Percentiles rank a stretch among this genome's conserved stretches.
Conservation (phyloP, 345 rosid species). For the Salix udensis region DNA sequence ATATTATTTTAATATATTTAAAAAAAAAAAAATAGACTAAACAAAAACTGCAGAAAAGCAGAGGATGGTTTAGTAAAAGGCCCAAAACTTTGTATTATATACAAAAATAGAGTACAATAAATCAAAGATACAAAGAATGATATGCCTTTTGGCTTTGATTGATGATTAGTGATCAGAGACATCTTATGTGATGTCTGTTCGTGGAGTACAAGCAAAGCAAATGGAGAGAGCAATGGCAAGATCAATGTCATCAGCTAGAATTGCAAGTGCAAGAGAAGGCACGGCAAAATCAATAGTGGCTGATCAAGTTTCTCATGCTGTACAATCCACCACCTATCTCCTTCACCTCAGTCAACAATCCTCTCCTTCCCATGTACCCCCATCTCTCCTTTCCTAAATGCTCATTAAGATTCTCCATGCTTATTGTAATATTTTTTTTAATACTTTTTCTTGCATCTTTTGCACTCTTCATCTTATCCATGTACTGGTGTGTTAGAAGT, state of each 20-base stretch:
- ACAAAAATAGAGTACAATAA: background rate
- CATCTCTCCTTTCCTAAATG: background rate
- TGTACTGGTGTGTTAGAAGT: background rate
- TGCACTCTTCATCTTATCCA: background rate
- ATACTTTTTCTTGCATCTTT: background rate
- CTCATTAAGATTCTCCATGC: background rate
- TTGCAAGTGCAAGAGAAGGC: conserved; percentile 38
- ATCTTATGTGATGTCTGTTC: background rate
- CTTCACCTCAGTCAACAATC: conserved; percentile 81
- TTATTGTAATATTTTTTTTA: background rate
- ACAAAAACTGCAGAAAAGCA: too few relatives aligned
- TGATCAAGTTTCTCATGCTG: conserved; percentile 74
- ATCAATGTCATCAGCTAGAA: background rate
- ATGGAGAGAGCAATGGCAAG: conserved; percentile 3
- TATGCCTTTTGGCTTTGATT: too few relatives aligned
- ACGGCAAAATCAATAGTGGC: conserved; percentile 65
- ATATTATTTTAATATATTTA: too few relatives aligned
- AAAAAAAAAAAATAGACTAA: too few relatives aligned
- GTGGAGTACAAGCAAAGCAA: background rate
- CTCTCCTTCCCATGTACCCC: conserved; percentile 61
- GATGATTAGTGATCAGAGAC: too few relatives aligned
- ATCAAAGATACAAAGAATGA: background rate
- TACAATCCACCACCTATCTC: conserved; percentile 77
- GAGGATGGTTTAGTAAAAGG: background rate
- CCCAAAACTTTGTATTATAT: background rate